Percentiles rank a stretch among this genome's conserved stretches.
phyloP scores from a whole-genome alignment of 768 basidiomycete species.

The Hericium erinaceus region DNA sequence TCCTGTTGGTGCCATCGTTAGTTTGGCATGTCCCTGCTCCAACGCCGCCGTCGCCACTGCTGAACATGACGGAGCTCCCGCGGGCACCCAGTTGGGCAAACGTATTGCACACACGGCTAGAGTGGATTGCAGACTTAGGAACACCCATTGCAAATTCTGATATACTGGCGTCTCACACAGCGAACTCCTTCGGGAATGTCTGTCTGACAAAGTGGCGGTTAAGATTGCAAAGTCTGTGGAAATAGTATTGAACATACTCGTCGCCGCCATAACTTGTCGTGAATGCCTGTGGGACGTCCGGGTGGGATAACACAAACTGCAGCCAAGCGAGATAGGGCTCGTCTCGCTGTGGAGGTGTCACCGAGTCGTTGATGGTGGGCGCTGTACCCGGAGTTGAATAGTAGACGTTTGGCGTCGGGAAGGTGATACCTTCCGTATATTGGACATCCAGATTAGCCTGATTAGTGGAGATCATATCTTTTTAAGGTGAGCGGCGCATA shows the following conservation, averaged over 20 bases:
- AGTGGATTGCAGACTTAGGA: constrained; percentile 14
- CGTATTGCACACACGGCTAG: neutral
- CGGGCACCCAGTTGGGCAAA: constrained; percentile 26
- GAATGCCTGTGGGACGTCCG: constrained; percentile 9
- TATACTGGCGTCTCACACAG: constrained; percentile 41
- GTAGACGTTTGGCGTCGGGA: constrained; percentile 48
- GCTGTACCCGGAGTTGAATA: constrained; percentile 54
- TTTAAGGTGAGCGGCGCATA: neutral
- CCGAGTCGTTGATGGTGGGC: constrained; percentile 41
- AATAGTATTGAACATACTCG: neutral
- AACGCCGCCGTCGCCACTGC: constrained; percentile 63
- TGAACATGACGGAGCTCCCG: constrained; percentile 53
- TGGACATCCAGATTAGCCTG: constrained; percentile 65
- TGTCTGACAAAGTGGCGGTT: neutral
- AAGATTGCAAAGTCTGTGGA: neutral
- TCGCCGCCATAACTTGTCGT: constrained; percentile 7
- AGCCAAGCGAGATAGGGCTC: neutral
- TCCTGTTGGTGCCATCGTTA: constrained; percentile 47
- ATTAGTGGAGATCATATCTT: neutral
- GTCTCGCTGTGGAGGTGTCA: constrained; percentile 14
- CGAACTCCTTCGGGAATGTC: constrained; percentile 47
- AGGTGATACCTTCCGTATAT: constrained; percentile 53
- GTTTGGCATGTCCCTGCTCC: constrained; percentile 52
- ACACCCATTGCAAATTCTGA: constrained; percentile 51
- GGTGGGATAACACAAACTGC: neutral